Evolutionary conservation across 2,329 filamentous ascomycete genomes (phyloP).

Genomic region (Aphanoascus verrucosus): DNA sequence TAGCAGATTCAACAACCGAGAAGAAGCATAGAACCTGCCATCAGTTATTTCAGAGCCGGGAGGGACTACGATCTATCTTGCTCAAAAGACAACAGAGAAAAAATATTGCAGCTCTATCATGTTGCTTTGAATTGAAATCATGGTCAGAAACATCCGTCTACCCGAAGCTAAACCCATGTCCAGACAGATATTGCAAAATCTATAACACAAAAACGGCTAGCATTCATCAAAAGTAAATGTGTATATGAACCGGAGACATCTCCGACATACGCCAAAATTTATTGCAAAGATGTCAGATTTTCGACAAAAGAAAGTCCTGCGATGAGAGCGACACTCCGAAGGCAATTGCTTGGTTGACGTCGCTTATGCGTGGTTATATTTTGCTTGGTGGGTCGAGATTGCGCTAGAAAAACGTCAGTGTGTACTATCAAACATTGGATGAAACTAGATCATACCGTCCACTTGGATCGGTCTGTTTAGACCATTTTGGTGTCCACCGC

Average conservation of each 20-base stretch:
- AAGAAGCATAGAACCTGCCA: not conserved
- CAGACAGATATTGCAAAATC: not conserved
- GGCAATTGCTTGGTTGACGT: not conserved
- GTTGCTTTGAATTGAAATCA: not conserved
- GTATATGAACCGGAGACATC: not conserved
- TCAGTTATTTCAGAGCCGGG: not conserved
- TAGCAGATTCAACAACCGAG: not conserved
- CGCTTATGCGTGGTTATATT: conserved; percentile 48
- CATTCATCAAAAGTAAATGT: not conserved
- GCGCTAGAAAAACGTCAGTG: conserved; percentile 43
- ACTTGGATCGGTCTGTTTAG: conserved; percentile 87
- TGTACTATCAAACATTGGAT: conserved; percentile 1
- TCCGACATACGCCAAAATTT: not conserved
- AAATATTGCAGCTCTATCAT: conserved; percentile 1
- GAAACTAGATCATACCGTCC: conserved; percentile 54
- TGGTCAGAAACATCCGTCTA: not conserved
- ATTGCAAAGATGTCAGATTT: not conserved
- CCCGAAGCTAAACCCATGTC: not conserved
- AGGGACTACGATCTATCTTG: not conserved
- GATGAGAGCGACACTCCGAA: conserved; percentile 16
- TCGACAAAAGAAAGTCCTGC: not conserved
- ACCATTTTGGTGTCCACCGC: conserved; percentile 97
- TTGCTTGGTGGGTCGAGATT: conserved; percentile 63
- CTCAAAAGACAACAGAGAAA: not conserved
- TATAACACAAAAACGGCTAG: not conserved